A percentile compares a stretch with the other conserved stretches of the same genome.
Conservation (phyloP, 257 asterid species). For the Scutellaria galericulata region DNA sequence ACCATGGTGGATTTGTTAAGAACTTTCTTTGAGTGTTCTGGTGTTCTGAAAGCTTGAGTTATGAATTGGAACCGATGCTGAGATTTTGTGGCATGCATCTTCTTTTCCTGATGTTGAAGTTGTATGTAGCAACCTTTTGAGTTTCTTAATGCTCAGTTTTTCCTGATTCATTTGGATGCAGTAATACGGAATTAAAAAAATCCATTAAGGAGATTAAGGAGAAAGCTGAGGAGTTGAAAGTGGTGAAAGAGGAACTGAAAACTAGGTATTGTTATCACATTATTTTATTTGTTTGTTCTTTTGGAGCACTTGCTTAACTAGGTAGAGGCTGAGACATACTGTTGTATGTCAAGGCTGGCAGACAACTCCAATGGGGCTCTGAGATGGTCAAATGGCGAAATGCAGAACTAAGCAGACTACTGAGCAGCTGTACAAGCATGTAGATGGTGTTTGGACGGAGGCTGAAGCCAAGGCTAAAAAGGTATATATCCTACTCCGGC, state of each 20-base stretch:
- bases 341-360: slow-evolving; percentile 99
- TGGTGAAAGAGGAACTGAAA: slow-evolving; percentile 75
- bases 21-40: too few species aligned
- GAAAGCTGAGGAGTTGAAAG: slow-evolving; percentile 76
- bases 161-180: slow-evolving; percentile 35
- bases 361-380: slow-evolving; percentile 80
- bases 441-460: slow-evolving; percentile 90
- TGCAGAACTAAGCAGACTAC: slow-evolving; percentile 99
- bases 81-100: too few species aligned
- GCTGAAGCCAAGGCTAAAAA: slow-evolving; percentile 88
- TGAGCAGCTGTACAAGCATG: slow-evolving; percentile 93
- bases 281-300: slow-evolving; percentile 26
- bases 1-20: too few species aligned
- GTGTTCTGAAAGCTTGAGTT: too few species aligned
- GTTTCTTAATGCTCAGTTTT: not conserved
- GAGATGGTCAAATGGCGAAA: slow-evolving; percentile 95
- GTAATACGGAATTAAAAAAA: slow-evolving; percentile 70
- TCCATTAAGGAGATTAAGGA: slow-evolving; percentile 80
- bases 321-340: slow-evolving; percentile 92
- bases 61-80: too few species aligned
- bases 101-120: too few species aligned
- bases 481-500: slow-evolving; percentile 45
- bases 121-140: too few species aligned
- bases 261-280: slow-evolving; percentile 58
- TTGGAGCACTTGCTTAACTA: slow-evolving; percentile 31